Conservation (phyloP, 306 rosid species). For the Lathyrus sativus region DNA sequence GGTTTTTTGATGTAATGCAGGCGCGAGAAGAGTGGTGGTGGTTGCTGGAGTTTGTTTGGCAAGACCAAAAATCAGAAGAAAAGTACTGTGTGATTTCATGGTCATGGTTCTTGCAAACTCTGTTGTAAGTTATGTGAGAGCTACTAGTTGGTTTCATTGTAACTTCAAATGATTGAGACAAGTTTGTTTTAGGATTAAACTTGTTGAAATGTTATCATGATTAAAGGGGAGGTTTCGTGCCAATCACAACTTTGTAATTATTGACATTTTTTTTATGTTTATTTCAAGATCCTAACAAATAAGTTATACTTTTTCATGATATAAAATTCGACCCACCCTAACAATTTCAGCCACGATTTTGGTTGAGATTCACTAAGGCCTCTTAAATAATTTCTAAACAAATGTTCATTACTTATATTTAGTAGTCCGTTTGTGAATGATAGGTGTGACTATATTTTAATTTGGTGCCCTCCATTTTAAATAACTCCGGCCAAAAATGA, state of each 20-base stretch:
- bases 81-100: slow-evolving; percentile 10
- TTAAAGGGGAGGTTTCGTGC: not conserved
- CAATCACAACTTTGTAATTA: slow-evolving; percentile 17
- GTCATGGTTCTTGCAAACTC: slow-evolving; percentile 19
- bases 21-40: slow-evolving; percentile 43
- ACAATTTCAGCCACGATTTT: too few relatives aligned
- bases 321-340: too few relatives aligned
- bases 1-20: slow-evolving; percentile 41
- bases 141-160: slow-evolving; percentile 14
- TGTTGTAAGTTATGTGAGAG: slow-evolving; percentile 5
- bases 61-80: slow-evolving; percentile 32
- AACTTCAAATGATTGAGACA: slow-evolving; percentile 8
- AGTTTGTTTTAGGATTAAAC: slow-evolving; percentile 8
- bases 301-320: not conserved
- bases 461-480: too few relatives aligned
- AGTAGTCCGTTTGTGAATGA: too few relatives aligned
- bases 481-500: too few relatives aligned
- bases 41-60: slow-evolving; percentile 50
- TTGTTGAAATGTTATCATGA: slow-evolving; percentile 16
- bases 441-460: too few relatives aligned
- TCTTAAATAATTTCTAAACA: too few relatives aligned
- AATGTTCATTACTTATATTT: too few relatives aligned
- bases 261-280: slow-evolving; percentile 18
- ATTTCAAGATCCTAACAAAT: not conserved
- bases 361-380: too few relatives aligned